Conservation (phyloP, 139 green algal species). For the Auxenochlorella pyrenoidosa region DNA sequence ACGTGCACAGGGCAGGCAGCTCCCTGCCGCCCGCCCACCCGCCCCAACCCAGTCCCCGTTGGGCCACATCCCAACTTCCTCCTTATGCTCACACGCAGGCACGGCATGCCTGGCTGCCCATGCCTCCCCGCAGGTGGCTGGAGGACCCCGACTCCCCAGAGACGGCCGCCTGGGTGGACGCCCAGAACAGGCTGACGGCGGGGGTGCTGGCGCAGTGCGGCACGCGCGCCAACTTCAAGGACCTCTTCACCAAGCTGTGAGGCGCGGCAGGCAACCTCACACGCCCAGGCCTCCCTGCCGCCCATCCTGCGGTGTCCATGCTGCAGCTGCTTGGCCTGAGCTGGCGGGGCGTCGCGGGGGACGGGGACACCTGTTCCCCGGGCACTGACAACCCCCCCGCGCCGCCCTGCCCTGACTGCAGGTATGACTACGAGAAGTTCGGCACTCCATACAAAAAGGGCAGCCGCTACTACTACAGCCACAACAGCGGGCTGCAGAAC, state of each 20-base stretch:
- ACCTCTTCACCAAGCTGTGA: constrained; percentile 58
- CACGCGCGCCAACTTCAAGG: constrained; percentile 70
- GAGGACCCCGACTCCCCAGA: constrained; percentile 88
- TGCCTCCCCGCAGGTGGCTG: constrained; percentile 75
- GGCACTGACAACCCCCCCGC: no score
- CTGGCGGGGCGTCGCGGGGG: no score
- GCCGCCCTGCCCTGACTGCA: not conserved
- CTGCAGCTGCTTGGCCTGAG: no score
- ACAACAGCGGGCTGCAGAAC: constrained; percentile 90
- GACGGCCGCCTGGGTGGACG: constrained; percentile 79
- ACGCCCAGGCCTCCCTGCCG: not conserved
- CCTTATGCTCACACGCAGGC: no score
- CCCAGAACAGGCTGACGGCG: constrained; percentile 85
- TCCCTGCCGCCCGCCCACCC: no score
- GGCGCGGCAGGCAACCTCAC: not conserved
- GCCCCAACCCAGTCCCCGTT: no score
- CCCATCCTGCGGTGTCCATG: not conserved
- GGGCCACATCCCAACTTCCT: no score
- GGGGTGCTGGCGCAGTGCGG: constrained; percentile 75
- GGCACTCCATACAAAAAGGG: constrained; percentile 73
- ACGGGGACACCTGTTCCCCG: no score
- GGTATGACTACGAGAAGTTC: constrained; percentile 83
- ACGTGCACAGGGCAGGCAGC: no score
- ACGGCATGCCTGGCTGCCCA: no score
- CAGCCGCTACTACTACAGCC: constrained; percentile 82